Percentiles rank a stretch among this genome's conserved stretches.
phyloP scores from a whole-genome alignment of 140 eudicot species.

The Stevia rebaudiana region DNA sequence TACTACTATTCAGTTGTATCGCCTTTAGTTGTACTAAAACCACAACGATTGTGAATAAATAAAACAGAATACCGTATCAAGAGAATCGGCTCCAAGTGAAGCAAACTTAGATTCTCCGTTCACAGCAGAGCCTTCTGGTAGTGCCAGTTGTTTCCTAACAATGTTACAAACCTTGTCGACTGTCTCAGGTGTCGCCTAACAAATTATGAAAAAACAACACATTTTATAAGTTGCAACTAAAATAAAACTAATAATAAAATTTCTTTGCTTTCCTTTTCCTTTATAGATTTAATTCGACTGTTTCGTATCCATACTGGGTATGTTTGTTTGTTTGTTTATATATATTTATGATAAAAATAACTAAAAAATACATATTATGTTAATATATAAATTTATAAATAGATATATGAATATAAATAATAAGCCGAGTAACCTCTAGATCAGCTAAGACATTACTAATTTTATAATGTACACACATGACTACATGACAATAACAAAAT shows the following conservation, averaged over 20 bases:
- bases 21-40: not conserved
- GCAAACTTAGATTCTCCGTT: conserved; percentile 70
- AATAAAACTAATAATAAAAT: not conserved
- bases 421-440: not conserved
- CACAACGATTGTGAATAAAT: not conserved
- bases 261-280: not conserved
- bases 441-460: not conserved
- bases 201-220: not conserved
- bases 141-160: conserved; percentile 83
- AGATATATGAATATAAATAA: not conserved
- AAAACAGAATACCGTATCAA: conserved; percentile 61
- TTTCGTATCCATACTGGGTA: not conserved
- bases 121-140: conserved; percentile 48
- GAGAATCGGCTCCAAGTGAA: conserved; percentile 93
- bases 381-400: too few species aligned
- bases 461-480: not conserved
- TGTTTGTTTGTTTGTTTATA: too few species aligned
- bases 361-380: too few species aligned
- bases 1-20: not conserved
- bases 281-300: not conserved
- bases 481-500: not conserved
- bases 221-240: not conserved
- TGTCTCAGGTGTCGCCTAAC: conserved; percentile 82
- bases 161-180: conserved; percentile 65
- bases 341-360: too few species aligned